phyloP scores from a whole-genome alignment of 345 rosid genomes.

The Eucalyptus grandis region DNA sequence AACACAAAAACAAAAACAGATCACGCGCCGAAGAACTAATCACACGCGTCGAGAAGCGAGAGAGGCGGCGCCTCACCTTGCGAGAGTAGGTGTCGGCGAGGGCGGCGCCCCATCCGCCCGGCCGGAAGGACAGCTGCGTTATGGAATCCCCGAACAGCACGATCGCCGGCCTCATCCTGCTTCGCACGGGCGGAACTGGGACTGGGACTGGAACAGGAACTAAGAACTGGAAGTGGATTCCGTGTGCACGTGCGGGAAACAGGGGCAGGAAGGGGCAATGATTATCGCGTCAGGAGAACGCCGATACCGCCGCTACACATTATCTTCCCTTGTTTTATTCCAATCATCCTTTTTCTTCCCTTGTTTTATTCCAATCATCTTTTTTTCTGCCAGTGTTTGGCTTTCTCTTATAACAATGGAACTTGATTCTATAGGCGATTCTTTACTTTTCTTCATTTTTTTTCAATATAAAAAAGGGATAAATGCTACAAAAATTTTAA shows the following conservation, averaged over 20 bases:
- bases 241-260: not conserved
- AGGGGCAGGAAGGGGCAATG: not conserved
- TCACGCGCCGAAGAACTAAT: not conserved
- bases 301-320: not conserved
- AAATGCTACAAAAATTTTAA: too few relatives aligned
- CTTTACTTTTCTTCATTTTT: too few relatives aligned
- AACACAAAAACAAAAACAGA: not conserved
- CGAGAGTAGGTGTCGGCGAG: conserved; percentile 72
- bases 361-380: too few relatives aligned
- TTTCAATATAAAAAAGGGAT: too few relatives aligned
- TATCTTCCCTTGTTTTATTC: too few relatives aligned
- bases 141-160: conserved; percentile 89
- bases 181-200: not conserved
- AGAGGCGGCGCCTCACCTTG: conserved; percentile 20
- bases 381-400: too few relatives aligned
- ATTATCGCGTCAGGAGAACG: not conserved
- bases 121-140: conserved; percentile 62
- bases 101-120: conserved; percentile 90
- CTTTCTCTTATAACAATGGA: too few relatives aligned
- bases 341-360: too few relatives aligned
- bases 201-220: too few relatives aligned
- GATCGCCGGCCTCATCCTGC: conserved; percentile 59
- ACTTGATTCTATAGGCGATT: too few relatives aligned
- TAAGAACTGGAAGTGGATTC: not conserved
- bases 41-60: not conserved